Percentiles rank a stretch among this genome's conserved stretches.
Evolutionary conservation across 371 early-diverging fungal species (phyloP).

Genomic region (Haplosporangium sp.): DNA sequence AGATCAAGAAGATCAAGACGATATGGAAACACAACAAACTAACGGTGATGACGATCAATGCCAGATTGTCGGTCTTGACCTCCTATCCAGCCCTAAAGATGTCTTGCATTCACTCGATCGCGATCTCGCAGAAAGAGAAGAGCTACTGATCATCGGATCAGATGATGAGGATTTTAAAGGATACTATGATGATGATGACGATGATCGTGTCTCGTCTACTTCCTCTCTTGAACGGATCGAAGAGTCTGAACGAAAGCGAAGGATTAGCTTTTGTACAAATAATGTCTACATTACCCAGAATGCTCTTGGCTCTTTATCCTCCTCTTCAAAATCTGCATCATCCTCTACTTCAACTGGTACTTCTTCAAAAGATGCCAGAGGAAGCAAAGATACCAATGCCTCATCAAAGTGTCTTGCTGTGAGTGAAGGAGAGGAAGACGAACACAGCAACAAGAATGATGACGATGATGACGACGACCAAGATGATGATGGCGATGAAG

Average conservation of each 20-base stretch:
- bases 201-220: constrained; percentile 32
- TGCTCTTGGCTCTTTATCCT: neutral
- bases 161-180: constrained; percentile 16
- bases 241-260: constrained; percentile 42
- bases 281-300: constrained; percentile 36
- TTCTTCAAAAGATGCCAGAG: neutral
- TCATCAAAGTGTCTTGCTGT: neutral
- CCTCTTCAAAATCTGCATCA: neutral
- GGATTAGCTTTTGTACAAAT: constrained; percentile 53
- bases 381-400: neutral
- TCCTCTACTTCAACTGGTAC: neutral
- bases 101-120: constrained; percentile 21
- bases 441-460: constrained; percentile 1
- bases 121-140: constrained; percentile 29
- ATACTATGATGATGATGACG: constrained; percentile 1
- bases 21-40: too few species aligned
- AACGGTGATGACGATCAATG: neutral
- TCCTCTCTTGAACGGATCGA: constrained; percentile 45
- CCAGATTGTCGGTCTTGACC: constrained; percentile 33
- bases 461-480: neutral
- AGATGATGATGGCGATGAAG: constrained; percentile 6
- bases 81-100: constrained; percentile 11
- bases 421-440: constrained; percentile 10
- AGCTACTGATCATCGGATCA: constrained; percentile 42
- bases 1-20: neutral